These are phyloP conservation scores for Eremomyces bilateralis DNA, from an alignment of 495 filamentous ascomycete genomes.

Conservation along the genomic window DNA sequence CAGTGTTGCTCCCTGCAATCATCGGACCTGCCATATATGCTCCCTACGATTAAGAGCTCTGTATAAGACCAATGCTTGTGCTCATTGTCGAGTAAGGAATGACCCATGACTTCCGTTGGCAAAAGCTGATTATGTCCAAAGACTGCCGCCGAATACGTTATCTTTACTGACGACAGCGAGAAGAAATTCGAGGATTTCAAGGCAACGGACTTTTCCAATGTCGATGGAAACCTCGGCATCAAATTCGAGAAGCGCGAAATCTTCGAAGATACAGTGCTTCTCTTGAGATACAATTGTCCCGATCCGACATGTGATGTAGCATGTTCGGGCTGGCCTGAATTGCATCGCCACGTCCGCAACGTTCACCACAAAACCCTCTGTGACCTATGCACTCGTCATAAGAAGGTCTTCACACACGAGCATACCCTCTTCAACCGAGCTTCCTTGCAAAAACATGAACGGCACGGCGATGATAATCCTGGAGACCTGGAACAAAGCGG, in stretches of 20 bases:
- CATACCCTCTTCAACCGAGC: conserved; percentile 77
- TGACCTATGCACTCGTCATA: conserved; percentile 81
- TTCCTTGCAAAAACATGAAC: conserved; percentile 71
- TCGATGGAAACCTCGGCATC: conserved; percentile 70
- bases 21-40: conserved; percentile 90
- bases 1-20: conserved; percentile 79
- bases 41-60: conserved; percentile 69
- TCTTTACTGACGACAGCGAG: conserved; percentile 65
- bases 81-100: conserved; percentile 77
- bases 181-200: conserved; percentile 71
- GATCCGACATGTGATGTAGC: conserved; percentile 68
- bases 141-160: conserved; percentile 62
- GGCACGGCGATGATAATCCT: conserved; percentile 73
- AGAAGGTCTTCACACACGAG: conserved; percentile 97
- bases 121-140: conserved; percentile 18
- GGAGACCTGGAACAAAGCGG: conserved; percentile 83
- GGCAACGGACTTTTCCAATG: conserved; percentile 35
- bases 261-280: conserved; percentile 61
- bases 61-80: conserved; percentile 88
- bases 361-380: conserved; percentile 81
- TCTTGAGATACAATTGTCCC: conserved; percentile 93
- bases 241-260: conserved; percentile 72
- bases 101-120: too few relatives aligned
- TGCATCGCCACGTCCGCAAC: conserved; percentile 72
- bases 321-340: conserved; percentile 76